These are phyloP conservation scores for Prunus kanzakura DNA, from an alignment of 306 rosid species.

Conservation along the genomic window DNA sequence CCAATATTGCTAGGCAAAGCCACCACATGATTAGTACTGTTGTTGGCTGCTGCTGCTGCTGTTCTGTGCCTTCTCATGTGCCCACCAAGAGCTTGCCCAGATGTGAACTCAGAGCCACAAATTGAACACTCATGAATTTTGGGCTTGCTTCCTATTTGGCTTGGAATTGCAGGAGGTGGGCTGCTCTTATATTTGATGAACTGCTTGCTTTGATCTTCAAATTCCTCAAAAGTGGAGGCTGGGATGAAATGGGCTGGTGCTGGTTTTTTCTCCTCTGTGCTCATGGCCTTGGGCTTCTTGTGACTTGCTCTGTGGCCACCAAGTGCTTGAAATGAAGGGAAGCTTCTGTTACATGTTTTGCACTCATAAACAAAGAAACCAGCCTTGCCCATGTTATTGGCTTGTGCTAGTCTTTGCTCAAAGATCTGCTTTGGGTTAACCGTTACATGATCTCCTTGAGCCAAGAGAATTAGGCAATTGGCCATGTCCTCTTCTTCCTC, in stretches of 20 bases:
- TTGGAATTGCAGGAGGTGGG: conserved; percentile 3
- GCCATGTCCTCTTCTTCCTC: conserved; percentile 97
- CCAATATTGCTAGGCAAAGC: neutral
- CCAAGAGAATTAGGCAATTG: conserved; percentile 80
- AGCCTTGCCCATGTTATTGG: conserved; percentile 1
- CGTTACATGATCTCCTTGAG: conserved; percentile 50
- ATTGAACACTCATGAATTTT: conserved; percentile 90
- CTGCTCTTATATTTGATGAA: neutral
- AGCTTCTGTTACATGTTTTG: conserved; percentile 83
- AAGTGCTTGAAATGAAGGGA: conserved; percentile 95
- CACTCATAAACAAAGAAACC: conserved; percentile 64
- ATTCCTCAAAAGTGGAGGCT: neutral
- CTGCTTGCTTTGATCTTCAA: conserved; percentile 14
- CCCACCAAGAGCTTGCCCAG: conserved; percentile 94
- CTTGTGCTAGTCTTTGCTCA: neutral
- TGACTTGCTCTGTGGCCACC: conserved; percentile 99
- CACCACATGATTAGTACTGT: neutral
- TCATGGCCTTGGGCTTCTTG: conserved; percentile 47
- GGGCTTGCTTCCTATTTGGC: conserved; percentile 31
- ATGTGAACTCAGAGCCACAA: conserved; percentile 80
- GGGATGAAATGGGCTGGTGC: neutral
- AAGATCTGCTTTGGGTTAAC: neutral
- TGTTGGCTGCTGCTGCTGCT: conserved; percentile 16
- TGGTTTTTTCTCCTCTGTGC: conserved; percentile 26
- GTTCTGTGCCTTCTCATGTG: conserved; percentile 91